Conservation (phyloP, 352 stramenopile genomes). For the Phytophthora colocasiae region DNA sequence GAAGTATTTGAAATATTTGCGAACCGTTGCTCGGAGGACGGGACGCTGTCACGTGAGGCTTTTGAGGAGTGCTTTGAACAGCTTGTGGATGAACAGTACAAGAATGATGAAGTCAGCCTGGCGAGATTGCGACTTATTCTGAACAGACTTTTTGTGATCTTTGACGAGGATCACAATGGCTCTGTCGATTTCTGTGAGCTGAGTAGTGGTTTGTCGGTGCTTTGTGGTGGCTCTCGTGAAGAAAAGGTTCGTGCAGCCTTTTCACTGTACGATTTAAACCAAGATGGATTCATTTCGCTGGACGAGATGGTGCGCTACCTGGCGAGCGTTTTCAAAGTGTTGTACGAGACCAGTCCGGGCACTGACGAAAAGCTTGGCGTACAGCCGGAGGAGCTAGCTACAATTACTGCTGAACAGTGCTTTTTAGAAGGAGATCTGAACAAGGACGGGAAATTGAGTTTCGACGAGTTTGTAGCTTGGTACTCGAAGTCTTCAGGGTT, state of each 20-base stretch:
- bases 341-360: slow-evolving; percentile 83
- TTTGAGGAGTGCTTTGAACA: slow-evolving; percentile 89
- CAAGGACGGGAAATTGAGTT: slow-evolving; percentile 80
- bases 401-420: slow-evolving; percentile 84
- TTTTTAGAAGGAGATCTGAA: slow-evolving; percentile 88
- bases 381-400: slow-evolving; percentile 73
- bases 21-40: slow-evolving; percentile 78
- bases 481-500: slow-evolving; percentile 73
- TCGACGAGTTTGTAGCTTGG: slow-evolving; percentile 89
- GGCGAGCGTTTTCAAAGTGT: slow-evolving; percentile 85
- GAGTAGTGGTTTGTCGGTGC: slow-evolving; percentile 79
- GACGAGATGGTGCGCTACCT: slow-evolving; percentile 92
- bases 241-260: slow-evolving; percentile 90
- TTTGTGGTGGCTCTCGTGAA: slow-evolving; percentile 81
- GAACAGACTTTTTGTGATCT: slow-evolving; percentile 84
- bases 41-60: slow-evolving; percentile 77
- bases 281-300: slow-evolving; percentile 85
- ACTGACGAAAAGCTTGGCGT: slow-evolving; percentile 66
- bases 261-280: slow-evolving; percentile 87
- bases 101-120: slow-evolving; percentile 72
- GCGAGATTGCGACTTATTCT: slow-evolving; percentile 71
- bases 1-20: slow-evolving; percentile 91
- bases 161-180: slow-evolving; percentile 81
- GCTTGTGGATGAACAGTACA: slow-evolving; percentile 84
- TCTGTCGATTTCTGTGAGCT: slow-evolving; percentile 89